Percentiles rank a stretch among this genome's conserved stretches.
Evolutionary conservation across 1,139 yeast genomes (phyloP).

Genomic region (Debaryomyces subglobosus): DNA sequence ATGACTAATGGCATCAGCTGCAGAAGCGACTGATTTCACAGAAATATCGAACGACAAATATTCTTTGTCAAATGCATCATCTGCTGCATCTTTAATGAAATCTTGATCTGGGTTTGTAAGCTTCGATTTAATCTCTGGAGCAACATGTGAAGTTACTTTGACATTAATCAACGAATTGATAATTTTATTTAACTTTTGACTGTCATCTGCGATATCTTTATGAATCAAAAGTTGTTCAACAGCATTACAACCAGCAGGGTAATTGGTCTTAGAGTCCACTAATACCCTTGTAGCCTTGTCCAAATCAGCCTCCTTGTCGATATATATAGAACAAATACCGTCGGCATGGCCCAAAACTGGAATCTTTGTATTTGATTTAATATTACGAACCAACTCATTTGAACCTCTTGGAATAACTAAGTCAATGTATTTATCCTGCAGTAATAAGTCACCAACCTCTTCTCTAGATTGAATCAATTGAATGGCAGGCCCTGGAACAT

Average conservation of each 20-base stretch:
- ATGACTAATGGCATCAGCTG: slow-evolving; percentile 75
- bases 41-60: slow-evolving; percentile 83
- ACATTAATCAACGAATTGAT: slow-evolving; percentile 56
- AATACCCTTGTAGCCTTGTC: slow-evolving; percentile 73
- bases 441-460: slow-evolving; percentile 81
- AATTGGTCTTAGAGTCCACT: slow-evolving; percentile 90
- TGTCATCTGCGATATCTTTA: slow-evolving; percentile 43
- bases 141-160: slow-evolving; percentile 74
- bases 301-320: slow-evolving; percentile 76
- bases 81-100: slow-evolving; percentile 42
- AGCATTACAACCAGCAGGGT: slow-evolving; percentile 98
- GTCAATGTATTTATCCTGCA: slow-evolving; percentile 88
- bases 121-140: slow-evolving; percentile 48
- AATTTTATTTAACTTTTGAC: slow-evolving; percentile 43
- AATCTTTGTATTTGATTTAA: slow-evolving; percentile 85
- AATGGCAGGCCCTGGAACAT: slow-evolving; percentile 77
- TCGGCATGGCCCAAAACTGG: slow-evolving; percentile 99
- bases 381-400: slow-evolving; percentile 81
- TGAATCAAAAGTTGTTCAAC: slow-evolving; percentile 83
- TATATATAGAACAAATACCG: slow-evolving; percentile 89
- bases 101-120: slow-evolving; percentile 19
- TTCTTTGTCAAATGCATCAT: slow-evolving; percentile 76
- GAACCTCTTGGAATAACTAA: slow-evolving; percentile 97
- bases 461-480: slow-evolving; percentile 88
- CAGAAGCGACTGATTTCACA: slow-evolving; percentile 59